Conservation (phyloP, 352 stramenopile genomes). For the Phytopythium aichiense region DNA sequence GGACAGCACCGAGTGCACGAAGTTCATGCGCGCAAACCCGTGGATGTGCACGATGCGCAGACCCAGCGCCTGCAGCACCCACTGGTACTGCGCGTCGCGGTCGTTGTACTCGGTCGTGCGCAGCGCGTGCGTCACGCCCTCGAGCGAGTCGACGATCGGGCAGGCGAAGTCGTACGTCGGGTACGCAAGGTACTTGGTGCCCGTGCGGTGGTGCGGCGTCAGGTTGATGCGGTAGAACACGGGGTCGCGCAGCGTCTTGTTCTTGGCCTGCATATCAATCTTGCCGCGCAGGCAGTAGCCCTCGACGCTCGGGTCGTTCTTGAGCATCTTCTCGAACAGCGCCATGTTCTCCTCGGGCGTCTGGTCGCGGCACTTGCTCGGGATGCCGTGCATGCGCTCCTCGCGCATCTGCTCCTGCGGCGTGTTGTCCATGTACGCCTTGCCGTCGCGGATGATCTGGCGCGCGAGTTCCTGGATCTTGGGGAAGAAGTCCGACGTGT, state of each 20-base stretch:
- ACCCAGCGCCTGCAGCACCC: conserved; percentile 87
- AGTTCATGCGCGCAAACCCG: conserved; percentile 98
- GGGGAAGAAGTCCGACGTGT: conserved; percentile 98
- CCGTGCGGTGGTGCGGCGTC: conserved; percentile 87
- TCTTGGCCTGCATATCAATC: conserved; percentile 93
- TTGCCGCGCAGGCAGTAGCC: conserved; percentile 90
- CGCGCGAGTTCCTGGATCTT: conserved; percentile 93
- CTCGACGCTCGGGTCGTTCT: conserved; percentile 77
- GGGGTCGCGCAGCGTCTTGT: conserved; percentile 86
- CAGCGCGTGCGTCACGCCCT: conserved; percentile 98
- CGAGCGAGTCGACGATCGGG: conserved; percentile 98
- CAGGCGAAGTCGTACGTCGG: conserved; percentile 99
- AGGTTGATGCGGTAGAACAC: conserved; percentile 86
- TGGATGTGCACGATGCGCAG: conserved; percentile 88
- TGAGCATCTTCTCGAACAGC: conserved; percentile 97
- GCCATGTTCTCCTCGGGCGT: conserved; percentile 81
- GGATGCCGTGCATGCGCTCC: conserved; percentile 92
- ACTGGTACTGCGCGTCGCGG: conserved; percentile 97
- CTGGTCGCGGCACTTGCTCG: conserved; percentile 91
- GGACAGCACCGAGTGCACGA: conserved; percentile 98
- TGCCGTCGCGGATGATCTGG: conserved; percentile 93
- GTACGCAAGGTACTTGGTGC: conserved; percentile 98
- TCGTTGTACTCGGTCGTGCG: conserved; percentile 99
- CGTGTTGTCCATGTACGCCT: conserved; percentile 99
- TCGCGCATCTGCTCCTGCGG: conserved; percentile 96